phyloP scores from a whole-genome alignment of 1,284 basidiomycete species.

The Trametes pubescens region DNA sequence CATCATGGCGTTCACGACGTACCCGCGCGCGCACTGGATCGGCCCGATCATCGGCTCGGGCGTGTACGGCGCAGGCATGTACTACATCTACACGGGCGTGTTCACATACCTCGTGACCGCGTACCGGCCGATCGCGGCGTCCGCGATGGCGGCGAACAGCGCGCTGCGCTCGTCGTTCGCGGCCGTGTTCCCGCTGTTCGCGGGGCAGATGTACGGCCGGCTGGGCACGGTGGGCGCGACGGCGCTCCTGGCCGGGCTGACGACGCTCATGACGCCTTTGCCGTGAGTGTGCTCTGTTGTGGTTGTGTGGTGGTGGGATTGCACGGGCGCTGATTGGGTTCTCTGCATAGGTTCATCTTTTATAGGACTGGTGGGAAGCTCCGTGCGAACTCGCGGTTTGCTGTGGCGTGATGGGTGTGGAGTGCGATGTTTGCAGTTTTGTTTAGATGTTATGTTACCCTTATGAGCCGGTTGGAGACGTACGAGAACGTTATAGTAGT shows the following conservation, averaged over 20 bases:
- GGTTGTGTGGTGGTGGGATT: slow-evolving; percentile 61
- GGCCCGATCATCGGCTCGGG: slow-evolving; percentile 69
- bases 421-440: not conserved
- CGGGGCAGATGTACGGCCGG: slow-evolving; percentile 61
- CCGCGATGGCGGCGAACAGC: slow-evolving; percentile 79
- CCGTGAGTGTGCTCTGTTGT: slow-evolving; percentile 80
- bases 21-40: slow-evolving; percentile 74
- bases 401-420: slow-evolving; percentile 13
- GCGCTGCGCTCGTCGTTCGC: slow-evolving; percentile 73
- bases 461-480: not conserved
- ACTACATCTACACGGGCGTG: slow-evolving; percentile 70
- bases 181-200: slow-evolving; percentile 76
- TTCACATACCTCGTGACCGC: slow-evolving; percentile 79
- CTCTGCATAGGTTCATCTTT: slow-evolving; percentile 48
- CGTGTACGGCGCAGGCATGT: slow-evolving; percentile 65
- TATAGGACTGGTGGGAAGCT: slow-evolving; percentile 50
- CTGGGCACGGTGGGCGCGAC: slow-evolving; percentile 81
- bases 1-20: slow-evolving; percentile 77
- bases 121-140: slow-evolving; percentile 81
- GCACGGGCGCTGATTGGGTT: not conserved
- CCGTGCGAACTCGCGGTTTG: slow-evolving; percentile 49
- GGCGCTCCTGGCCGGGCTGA: slow-evolving; percentile 74
- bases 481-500: not conserved
- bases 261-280: slow-evolving; percentile 72
- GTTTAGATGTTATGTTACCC: not conserved